A percentile compares a stretch with the other conserved stretches of the same genome.
Conservation (phyloP, 169 alveolate genomes). For the Eimeria falciformis region DNA sequence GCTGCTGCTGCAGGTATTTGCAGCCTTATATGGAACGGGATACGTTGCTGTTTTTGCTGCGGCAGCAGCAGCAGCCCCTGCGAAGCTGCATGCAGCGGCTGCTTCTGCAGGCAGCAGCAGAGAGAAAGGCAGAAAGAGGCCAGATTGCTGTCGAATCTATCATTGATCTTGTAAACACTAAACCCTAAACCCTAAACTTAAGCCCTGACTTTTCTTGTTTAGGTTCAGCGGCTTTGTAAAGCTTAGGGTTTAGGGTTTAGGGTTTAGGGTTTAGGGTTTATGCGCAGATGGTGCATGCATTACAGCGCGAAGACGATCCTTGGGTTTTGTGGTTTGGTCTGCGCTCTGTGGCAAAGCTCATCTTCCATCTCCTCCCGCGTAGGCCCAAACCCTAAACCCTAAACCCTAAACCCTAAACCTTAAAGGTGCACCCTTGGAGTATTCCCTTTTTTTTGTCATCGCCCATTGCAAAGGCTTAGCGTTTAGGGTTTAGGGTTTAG, state of each 20-base stretch:
- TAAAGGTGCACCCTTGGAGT: background rate
- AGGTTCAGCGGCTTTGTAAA: background rate
- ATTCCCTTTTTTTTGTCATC: no score
- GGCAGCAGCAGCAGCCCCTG: constrained; percentile 48
- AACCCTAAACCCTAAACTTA: constrained; percentile 4
- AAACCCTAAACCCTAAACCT: background rate
- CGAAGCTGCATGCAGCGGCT: constrained; percentile 50
- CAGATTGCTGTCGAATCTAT: constrained; percentile 39
- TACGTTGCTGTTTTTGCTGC: constrained; percentile 10
- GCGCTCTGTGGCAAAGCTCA: constrained; percentile 21
- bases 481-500: no score
- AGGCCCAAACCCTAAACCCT: background rate
- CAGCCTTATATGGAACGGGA: constrained; percentile 53
- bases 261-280: constrained; percentile 65
- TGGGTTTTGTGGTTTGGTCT: constrained; percentile 54
- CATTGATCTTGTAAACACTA: constrained; percentile 10
- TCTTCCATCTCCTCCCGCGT: background rate
- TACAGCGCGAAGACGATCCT: constrained; percentile 33
- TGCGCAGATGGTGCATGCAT: constrained; percentile 30
- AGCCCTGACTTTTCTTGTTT: background rate
- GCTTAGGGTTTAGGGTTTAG: constrained; percentile 66
- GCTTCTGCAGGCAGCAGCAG: constrained; percentile 48
- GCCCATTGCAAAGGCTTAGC: background rate
- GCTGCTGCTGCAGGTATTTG: constrained; percentile 46
- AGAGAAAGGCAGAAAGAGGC: constrained; percentile 7